phyloP scores from a whole-genome alignment of 805 yeast genomes.

The Ogataea ganodermae region DNA sequence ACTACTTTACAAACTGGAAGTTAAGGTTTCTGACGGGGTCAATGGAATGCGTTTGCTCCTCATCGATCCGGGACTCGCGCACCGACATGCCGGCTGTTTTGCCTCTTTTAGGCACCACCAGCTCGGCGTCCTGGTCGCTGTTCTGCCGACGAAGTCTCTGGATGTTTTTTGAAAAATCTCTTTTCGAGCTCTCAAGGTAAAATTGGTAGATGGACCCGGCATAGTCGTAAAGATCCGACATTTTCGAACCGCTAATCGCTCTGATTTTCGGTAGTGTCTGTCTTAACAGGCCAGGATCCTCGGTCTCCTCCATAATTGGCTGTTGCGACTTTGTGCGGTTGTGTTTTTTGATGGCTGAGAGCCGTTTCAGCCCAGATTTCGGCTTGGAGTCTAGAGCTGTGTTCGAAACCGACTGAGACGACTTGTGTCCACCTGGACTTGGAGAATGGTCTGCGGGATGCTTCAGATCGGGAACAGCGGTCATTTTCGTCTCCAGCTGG shows the following conservation, averaged over 20 bases:
- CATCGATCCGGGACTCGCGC: too few relatives aligned
- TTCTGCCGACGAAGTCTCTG: background rate
- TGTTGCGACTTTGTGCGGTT: background rate
- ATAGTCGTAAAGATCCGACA: slow-evolving; percentile 2
- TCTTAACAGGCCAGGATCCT: background rate
- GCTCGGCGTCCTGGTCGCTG: background rate
- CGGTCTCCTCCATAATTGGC: background rate
- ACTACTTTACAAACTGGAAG: background rate
- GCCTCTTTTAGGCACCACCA: background rate
- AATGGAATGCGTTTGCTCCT: background rate
- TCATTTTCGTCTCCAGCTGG: background rate
- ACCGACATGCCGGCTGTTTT: too few relatives aligned
- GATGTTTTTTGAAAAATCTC: slow-evolving; percentile 1
- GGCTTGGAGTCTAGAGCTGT: background rate
- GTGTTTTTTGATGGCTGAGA: slow-evolving; percentile 1
- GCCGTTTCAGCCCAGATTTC: background rate
- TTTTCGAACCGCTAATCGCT: background rate
- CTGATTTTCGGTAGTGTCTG: background rate
- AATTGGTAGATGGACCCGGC: slow-evolving; percentile 10
- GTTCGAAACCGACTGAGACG: too few relatives aligned
- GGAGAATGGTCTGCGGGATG: background rate
- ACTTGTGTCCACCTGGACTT: too few relatives aligned
- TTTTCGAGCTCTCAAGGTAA: slow-evolving; percentile 8
- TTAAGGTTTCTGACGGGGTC: background rate
- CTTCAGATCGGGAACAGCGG: background rate